Conservation (phyloP, 2,329 filamentous ascomycete species). For the Bipolaris bicolor region DNA sequence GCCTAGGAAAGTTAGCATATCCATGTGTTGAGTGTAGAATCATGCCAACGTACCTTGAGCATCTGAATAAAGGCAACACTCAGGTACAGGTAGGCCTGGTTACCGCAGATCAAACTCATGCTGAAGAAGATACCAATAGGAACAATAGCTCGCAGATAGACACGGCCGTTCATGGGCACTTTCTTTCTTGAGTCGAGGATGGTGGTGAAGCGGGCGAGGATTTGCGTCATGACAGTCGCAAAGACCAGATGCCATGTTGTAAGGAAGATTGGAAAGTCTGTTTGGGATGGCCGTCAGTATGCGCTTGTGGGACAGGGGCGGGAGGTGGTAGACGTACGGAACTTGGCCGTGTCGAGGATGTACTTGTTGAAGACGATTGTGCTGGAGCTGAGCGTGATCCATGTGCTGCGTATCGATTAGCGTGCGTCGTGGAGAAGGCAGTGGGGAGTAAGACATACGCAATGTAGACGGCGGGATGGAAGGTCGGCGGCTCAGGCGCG, state of each 20-base stretch:
- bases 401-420: constrained; percentile 65
- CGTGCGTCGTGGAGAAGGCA: constrained; percentile 22
- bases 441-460: constrained; percentile 59
- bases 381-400: constrained; percentile 90
- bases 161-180: constrained; percentile 94
- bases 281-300: constrained; percentile 36
- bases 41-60: constrained; percentile 76
- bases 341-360: constrained; percentile 84
- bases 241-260: constrained; percentile 91
- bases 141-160: constrained; percentile 91
- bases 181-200: constrained; percentile 93
- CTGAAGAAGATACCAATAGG: constrained; percentile 97
- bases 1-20: constrained; percentile 61
- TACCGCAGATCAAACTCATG: constrained; percentile 93
- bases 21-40: not conserved
- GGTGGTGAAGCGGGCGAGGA: constrained; percentile 86
- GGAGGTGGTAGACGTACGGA: constrained; percentile 66
- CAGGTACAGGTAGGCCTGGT: constrained; percentile 93
- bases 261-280: constrained; percentile 68
- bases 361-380: constrained; percentile 99
- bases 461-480: constrained; percentile 89
- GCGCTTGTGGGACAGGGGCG: constrained; percentile 3
- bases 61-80: constrained; percentile 98
- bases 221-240: constrained; percentile 90
- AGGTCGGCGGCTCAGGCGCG: constrained; percentile 60